Conservation (phyloP, 2,329 filamentous ascomycete genomes). For the Ascochyta rabiei region DNA sequence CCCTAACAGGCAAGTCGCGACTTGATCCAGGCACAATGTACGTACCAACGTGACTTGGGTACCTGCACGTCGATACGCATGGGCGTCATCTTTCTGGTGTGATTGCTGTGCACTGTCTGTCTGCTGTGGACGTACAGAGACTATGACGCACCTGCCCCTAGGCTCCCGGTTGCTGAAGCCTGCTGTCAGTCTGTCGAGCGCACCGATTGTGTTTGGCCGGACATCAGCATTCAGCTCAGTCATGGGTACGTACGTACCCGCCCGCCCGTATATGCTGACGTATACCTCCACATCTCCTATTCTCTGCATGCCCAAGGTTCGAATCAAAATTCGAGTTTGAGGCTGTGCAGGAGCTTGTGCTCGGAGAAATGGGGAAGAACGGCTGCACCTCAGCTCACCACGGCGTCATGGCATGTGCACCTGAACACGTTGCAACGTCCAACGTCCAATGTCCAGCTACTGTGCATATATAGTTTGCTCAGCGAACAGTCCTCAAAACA, state of each 20-base stretch:
- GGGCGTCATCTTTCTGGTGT: not conserved
- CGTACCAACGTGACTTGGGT: not conserved
- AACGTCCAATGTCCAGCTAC: no score
- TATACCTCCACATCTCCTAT: constrained; percentile 14
- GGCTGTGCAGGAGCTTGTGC: constrained; percentile 18
- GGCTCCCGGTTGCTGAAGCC: not conserved
- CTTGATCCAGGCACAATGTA: constrained; percentile 7
- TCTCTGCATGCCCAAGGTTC: not conserved
- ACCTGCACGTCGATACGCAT: not conserved
- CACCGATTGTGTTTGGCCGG: not conserved
- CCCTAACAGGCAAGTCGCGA: constrained; percentile 2
- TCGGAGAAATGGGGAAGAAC: constrained; percentile 6
- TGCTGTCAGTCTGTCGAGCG: not conserved
- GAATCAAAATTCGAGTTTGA: constrained; percentile 10
- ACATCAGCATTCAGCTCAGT: no score
- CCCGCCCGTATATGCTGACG: constrained; percentile 7
- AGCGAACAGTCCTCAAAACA: no score
- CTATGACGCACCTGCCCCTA: not conserved
- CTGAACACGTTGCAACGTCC: not conserved
- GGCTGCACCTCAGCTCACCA: not conserved
- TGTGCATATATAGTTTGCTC: no score
- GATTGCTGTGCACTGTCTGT: not conserved
- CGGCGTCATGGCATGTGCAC: not conserved
- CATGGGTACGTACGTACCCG: not conserved
- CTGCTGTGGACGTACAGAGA: not conserved